Evolutionary conservation across 345 rosid species (phyloP), one percentile per base, ranked within the genome.

Genomic region (Rhodamnia argentea): DNA sequence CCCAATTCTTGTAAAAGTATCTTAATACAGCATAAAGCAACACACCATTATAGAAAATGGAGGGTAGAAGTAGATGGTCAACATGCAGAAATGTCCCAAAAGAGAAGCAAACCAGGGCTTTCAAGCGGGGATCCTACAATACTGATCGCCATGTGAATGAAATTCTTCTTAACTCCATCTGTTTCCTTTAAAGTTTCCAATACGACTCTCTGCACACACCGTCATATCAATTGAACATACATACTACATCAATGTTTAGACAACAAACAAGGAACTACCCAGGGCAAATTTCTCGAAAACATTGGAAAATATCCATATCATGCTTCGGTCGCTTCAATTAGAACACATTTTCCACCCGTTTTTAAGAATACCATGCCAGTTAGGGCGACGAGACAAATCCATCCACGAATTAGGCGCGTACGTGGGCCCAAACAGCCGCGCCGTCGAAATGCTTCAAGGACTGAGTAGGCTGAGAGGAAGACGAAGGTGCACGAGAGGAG

Each of bases 1-100:
- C 16, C 98, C 98, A 70, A 96, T 94, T 90, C 96, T 92, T 23
- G 96, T 98, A 89, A 93, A 96, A 86, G 96, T 90, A 57, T 95
- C 98, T 97, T 3, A 0, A 60, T 1, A 62, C 40, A 62, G 23
- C 23, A 62, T 29, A 62, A 62, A 29, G 40, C 75, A 27, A 15
- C 22, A 4, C 75, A 3, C 75, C 75, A 29, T 37, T 62, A 29
- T 29, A 15, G 42, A 62, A 3, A 18, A 29, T 62, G 42, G 75
- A 29, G 2, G 42, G 23, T 62, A 9, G 23, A 62, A 62, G 40
- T 29, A 62, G 2, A 62, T 29, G 42, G 75, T 62, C 29, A 62
- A 62, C 75, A 29, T 62, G 22, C 75, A 15, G 23, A 29, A 29
- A 62, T 62, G 29, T 62, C 75, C 29, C 75, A 14, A 62, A 62